These are phyloP conservation scores for Xylaria sp. DNA, from an alignment of 2,329 filamentous ascomycete species.

Conservation along the genomic window DNA sequence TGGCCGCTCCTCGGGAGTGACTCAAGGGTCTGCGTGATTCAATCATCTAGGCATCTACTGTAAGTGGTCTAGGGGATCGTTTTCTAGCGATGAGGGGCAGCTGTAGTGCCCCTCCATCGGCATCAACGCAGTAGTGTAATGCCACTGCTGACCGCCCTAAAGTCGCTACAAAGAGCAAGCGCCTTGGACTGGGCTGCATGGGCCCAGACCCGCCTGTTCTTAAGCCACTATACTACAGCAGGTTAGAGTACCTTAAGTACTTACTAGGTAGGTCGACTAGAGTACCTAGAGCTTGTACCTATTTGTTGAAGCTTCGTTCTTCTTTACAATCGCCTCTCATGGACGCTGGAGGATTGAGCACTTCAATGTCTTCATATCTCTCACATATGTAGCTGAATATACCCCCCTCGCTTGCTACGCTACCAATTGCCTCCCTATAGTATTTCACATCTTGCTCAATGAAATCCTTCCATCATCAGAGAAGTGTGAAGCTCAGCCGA, in stretches of 20 bases:
- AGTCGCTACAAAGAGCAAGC: slow-evolving; percentile 30
- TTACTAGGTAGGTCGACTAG: background rate
- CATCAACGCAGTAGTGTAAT: slow-evolving; percentile 27
- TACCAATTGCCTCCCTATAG: background rate
- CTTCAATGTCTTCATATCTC: background rate
- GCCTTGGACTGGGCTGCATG: slow-evolving; percentile 21
- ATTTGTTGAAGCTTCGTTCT: background rate
- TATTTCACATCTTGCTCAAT: slow-evolving; percentile 26
- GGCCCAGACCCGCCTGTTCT: background rate
- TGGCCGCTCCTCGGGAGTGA: slow-evolving; percentile 24
- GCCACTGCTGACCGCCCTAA: slow-evolving; percentile 35
- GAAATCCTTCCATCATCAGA: slow-evolving; percentile 19
- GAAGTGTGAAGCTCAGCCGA: slow-evolving; percentile 25
- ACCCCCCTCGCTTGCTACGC: background rate
- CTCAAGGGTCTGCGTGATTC: slow-evolving; percentile 30
- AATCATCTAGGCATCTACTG: too few species aligned
- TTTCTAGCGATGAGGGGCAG: slow-evolving; percentile 36
- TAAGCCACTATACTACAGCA: background rate
- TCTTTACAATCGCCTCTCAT: background rate
- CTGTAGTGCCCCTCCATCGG: slow-evolving; percentile 33
- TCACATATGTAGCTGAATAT: slow-evolving; percentile 11
- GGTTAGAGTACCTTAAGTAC: background rate
- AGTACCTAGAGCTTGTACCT: background rate
- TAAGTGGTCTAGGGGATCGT: slow-evolving; percentile 27
- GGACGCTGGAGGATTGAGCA: background rate